Conservation (phyloP, 2,329 filamentous ascomycete species). For the Xylariales sp. region DNA sequence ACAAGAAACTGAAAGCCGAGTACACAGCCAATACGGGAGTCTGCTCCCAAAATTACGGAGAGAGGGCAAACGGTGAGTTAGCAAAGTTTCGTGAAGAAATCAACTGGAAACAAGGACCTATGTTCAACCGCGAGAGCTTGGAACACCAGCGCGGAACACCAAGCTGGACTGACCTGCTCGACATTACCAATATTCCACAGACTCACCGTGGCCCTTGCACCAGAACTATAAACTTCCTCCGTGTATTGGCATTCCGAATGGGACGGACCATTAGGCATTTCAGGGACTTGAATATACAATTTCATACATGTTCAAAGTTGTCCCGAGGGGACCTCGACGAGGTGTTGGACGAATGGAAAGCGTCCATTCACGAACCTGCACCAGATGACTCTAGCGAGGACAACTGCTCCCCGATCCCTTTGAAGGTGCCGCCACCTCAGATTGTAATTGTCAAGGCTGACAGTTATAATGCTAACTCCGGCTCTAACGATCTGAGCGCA, state of each 20-base stretch:
- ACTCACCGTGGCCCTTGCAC: constrained; percentile 14
- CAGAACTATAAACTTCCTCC: constrained; percentile 23
- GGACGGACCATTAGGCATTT: constrained; percentile 27
- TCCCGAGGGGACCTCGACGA: neutral
- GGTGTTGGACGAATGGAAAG: neutral
- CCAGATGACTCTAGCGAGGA: neutral
- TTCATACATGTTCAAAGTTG: constrained; percentile 5
- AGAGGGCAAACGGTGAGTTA: no score
- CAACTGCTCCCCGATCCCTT: neutral
- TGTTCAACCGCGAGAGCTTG: neutral
- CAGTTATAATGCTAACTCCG: constrained; percentile 15
- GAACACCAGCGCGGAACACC: constrained; percentile 13
- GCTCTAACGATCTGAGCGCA: constrained; percentile 10
- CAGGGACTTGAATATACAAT: constrained; percentile 13
- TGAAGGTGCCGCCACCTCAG: neutral
- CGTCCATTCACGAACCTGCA: neutral
- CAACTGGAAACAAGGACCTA: neutral
- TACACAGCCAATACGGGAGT: constrained; percentile 5
- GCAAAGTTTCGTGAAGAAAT: neutral
- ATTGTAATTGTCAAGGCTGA: neutral
- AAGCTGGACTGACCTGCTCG: constrained; percentile 16
- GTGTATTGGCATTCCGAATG: constrained; percentile 33
- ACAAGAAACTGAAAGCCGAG: constrained; percentile 1
- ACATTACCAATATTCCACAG: constrained; percentile 16
- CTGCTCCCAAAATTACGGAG: neutral